Evolutionary conservation across 805 yeast species (phyloP), one percentile per base, ranked within the genome.

Genomic region (Allodekkera sacchari): DNA sequence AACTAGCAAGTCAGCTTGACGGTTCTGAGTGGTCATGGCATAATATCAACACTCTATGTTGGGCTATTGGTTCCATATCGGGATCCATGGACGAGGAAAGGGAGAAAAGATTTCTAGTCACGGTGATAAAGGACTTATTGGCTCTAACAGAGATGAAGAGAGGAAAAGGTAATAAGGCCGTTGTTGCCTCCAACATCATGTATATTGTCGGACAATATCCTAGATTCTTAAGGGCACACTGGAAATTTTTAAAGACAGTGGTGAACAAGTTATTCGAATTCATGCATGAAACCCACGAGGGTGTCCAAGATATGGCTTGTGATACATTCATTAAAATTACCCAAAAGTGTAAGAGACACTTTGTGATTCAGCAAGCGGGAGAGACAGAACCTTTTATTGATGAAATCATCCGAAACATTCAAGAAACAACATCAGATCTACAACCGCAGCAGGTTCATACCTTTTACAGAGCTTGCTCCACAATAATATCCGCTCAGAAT

Each of bases 271-370:
- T 92, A 48, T 92, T 92, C 58, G 98, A 92, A 58, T 92, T 92
- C 52, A 92, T 92, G 99, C 97, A 92, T 64, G 99, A 92, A 68
- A 87, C 96, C n/a, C 99, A 92, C 59, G 99, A 89, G 59, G 98
- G 98, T 64, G 98, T 92, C 39, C 98, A 92, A 63, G 98, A 92
- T 59, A 92, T 92, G 98, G 98, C 99, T 7, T 92, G 98, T 66
- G 99, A 92, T 59, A 92, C 99, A 1, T 92, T 92, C 54, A 89
- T 89, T 53, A 92, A 92, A 58, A 92, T 92, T 56, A 84, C 95
- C 15, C 79, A 75, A 45, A 92, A 92, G 61, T 92, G 98, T 70
- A 88, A 87, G 59, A 77, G 88, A 44, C 96, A 89, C 59, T 92
- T 92, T 59, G 95, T 89, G 25, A 80, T 82, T 30, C 79, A 74